Percentiles rank a stretch among this genome's conserved stretches.
Conservation (phyloP, 2,329 filamentous ascomycete genomes). For the Lachnellula willkommii region DNA sequence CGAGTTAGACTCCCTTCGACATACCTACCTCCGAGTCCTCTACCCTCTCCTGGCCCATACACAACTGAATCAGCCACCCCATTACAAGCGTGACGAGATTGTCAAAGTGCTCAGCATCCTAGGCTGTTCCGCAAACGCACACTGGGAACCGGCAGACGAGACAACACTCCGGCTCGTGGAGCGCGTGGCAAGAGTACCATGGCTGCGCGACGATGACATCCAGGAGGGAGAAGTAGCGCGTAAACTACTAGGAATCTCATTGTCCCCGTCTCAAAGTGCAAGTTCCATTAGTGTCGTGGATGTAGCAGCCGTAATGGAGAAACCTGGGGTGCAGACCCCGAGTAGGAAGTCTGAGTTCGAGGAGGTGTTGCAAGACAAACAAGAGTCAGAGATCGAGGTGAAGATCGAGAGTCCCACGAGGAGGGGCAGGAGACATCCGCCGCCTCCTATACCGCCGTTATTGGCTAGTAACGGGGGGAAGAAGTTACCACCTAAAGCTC, state of each 20-base stretch:
- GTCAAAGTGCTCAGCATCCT: conserved; percentile 69
- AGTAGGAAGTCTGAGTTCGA: conserved; percentile 49
- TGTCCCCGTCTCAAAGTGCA: conserved; percentile 58
- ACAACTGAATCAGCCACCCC: conserved; percentile 76
- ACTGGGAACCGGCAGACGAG: conserved; percentile 76
- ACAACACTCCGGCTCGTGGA: conserved; percentile 73
- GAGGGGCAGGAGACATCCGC: conserved; percentile 21
- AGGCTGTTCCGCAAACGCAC: conserved; percentile 57
- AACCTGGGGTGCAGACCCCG: conserved; percentile 75
- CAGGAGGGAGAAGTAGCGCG: conserved; percentile 44
- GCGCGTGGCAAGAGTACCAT: conserved; percentile 67
- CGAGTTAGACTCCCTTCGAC: conserved; percentile 69
- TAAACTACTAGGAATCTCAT: conserved; percentile 65
- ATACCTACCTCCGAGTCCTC: conserved; percentile 91
- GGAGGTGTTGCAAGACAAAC: conserved; percentile 22
- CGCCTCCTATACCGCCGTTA: conserved; percentile 25
- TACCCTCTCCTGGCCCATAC: conserved; percentile 89
- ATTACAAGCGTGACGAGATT: conserved; percentile 89
- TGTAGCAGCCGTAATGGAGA: conserved; percentile 74
- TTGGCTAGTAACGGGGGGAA: conserved; percentile 23
- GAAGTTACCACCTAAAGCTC: conserved; percentile 31
- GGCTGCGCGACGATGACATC: conserved; percentile 50
- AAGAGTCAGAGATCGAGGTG: conserved; percentile 11
- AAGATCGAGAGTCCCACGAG: conserved; percentile 18
- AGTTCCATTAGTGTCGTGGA: conserved; percentile 73